Base-by-base conservation (phyloP, 371 early-diverging fungal genomes). In the Lichtheimia corymbifera region DNA sequence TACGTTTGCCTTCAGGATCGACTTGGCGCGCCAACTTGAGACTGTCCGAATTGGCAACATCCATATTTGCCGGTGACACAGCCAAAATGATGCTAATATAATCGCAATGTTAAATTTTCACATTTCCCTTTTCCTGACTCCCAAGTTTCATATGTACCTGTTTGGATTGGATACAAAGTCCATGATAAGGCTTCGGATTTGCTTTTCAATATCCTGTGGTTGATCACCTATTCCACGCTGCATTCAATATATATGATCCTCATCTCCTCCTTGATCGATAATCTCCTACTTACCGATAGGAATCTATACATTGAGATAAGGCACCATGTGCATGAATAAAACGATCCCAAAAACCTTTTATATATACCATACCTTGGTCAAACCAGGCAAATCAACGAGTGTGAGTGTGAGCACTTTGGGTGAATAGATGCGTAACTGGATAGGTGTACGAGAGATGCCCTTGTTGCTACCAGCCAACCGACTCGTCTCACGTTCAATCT, bases 21-120 rank as follows among this genome's bases (percentile, higher is more conserved):
- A 93, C 93, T 63, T 91, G 89, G 56, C 93, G 88, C 4, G 97
- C 96, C 50, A 96, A 68, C 74, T 94, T 93, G 53, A 97, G 80
- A 61, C 93, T 93, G 77, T 97, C 97, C 50, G 96, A 96, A 73
- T 95, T 97, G 66, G 91, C 92, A 44, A 97, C 80, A 70, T 97
- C 97, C 40, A 88, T 84, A 72, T 93, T 96, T 5, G 96, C 96
- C 53, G 96, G 93, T 53, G 91, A 88, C 41, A 97, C 93, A 7
- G 97, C 96, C 53, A 97, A 83, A 66, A 97, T 95, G 54, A 97
- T 87, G 69, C 96, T 89, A 65, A 35, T 25, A 35, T 35, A 11
- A 35, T 35, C 35, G 35, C 28, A 1, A 28, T 28, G 28, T 28
- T 7, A 28, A 28, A 35, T 35, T 35, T 35, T 9, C 35, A 35